A percentile compares a stretch with the other conserved stretches of the same genome.
Conservation (phyloP, 768 basidiomycete species). For the Calvatia gigantea region DNA sequence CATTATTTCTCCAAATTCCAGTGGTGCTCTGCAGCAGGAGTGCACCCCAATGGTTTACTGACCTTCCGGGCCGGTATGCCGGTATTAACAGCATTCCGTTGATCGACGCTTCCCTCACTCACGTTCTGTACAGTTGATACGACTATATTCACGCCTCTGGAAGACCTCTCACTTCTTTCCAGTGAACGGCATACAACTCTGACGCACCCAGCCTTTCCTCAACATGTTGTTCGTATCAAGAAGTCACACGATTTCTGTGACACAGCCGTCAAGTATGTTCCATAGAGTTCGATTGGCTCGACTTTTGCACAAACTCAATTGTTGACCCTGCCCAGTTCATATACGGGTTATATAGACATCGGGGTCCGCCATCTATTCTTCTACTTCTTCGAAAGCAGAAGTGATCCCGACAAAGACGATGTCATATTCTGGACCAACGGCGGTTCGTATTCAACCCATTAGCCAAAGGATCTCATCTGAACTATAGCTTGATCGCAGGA, state of each 20-base stretch:
- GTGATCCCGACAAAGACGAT: constrained; percentile 56
- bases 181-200: constrained; percentile 32
- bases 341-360: constrained; percentile 68
- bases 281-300: background rate
- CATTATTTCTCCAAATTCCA: background rate
- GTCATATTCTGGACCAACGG: constrained; percentile 25
- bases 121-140: background rate
- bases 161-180: constrained; percentile 31
- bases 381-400: constrained; percentile 77
- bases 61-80: background rate
- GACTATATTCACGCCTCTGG: constrained; percentile 31
- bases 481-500: constrained; percentile 22
- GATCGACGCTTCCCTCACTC: constrained; percentile 23
- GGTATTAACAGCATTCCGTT: background rate
- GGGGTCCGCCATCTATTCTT: constrained; percentile 65
- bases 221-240: constrained; percentile 53
- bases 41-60: background rate
- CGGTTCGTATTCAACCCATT: too few relatives aligned
- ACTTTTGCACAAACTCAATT: constrained; percentile 13
- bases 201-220: constrained; percentile 48
- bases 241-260: constrained; percentile 54
- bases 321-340: constrained; percentile 34
- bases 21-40: background rate
- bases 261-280: constrained; percentile 44
- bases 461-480: too few relatives aligned